Evolutionary conservation across 2,329 filamentous ascomycete genomes (phyloP), one percentile per base, ranked within the genome.

Genomic region (Sporothrix curviconia): DNA sequence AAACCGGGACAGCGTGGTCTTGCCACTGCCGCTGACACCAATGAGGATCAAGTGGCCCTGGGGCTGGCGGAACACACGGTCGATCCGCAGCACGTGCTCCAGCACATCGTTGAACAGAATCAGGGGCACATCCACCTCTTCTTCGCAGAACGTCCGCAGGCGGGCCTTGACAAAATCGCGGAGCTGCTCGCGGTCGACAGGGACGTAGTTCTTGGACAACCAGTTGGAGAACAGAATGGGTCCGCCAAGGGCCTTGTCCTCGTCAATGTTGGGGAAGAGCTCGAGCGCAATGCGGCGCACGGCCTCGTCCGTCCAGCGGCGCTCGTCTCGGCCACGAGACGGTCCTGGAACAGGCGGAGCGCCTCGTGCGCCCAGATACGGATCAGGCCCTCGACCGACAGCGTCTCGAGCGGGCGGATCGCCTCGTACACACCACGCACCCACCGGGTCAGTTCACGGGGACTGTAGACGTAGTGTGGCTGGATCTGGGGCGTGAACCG

Each of bases 31-130:
- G 70, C 94, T 99, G 56, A 99, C 94, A 76, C 94, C 94, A 66
- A 99, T 99, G 57, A 99, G 80, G 64, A 99, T 99, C 61, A 99
- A 79, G 80, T 99, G 94, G 57, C 94, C 94, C 70, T 99, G 94
- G 1, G 95, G 94, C 69, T 99, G 94, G 66, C 95, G 84, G 81
- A 99, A 99, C 46, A 99, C 94, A 72, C 94, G 88, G 73, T 99
- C 94, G 67, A 99, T 99, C 59, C 95, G 92, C 57, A 99, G 78
- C 30, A 97, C 95, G 72, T 99, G 95, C 68, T 99, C 95, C 61
- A 99, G 78, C 9, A 99, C 94, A 71, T 99, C 94, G 69, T 99
- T 97, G 78, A 99, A 99, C n/a, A 99, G 78, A 62, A 99, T 95
- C 51, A 99, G 82, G 36, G 95, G 94, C 53, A 99, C 95, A 71